Evolutionary conservation across 2,329 filamentous ascomycete genomes (phyloP).

Genomic region (Acarospora socialis): DNA sequence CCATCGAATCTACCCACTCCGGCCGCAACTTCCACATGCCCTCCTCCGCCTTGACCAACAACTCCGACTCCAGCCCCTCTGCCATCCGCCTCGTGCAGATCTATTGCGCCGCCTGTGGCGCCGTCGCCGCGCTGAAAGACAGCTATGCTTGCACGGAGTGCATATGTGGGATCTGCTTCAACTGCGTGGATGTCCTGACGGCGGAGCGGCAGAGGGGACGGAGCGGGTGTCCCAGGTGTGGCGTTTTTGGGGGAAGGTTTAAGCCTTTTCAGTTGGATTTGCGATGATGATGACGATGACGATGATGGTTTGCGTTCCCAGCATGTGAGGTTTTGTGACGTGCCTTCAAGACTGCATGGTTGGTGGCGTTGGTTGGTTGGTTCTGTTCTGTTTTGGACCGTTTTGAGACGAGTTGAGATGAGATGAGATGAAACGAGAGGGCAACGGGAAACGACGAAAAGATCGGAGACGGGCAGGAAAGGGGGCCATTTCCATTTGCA

Average conservation of each 20-base stretch:
- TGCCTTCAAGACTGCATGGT: too few species aligned
- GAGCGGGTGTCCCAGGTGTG: slow-evolving; percentile 65
- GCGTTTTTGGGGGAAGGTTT: slow-evolving; percentile 63
- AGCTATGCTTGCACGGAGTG: slow-evolving; percentile 94
- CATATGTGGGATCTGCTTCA: slow-evolving; percentile 79
- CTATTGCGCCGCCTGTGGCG: slow-evolving; percentile 78
- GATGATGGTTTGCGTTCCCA: too few species aligned
- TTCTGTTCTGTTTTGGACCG: too few species aligned
- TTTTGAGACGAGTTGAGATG: too few species aligned
- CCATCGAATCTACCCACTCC: slow-evolving; percentile 39
- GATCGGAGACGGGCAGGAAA: too few species aligned
- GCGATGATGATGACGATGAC: slow-evolving; percentile 34
- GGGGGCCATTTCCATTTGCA: too few species aligned
- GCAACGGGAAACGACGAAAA: too few species aligned
- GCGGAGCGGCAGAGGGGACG: slow-evolving; percentile 61
- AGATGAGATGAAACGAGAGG: too few species aligned
- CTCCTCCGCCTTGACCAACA: slow-evolving; percentile 46
- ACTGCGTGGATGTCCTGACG: slow-evolving; percentile 72
- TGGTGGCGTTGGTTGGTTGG: too few species aligned
- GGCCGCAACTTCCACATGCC: slow-evolving; percentile 61
- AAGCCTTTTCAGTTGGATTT: slow-evolving; percentile 79
- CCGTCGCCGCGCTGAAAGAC: slow-evolving; percentile 60
- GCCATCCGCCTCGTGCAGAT: slow-evolving; percentile 66
- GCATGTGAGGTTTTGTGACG: too few species aligned
- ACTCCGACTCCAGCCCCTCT: slow-evolving; percentile 47